Conservation (phyloP, 2,329 filamentous ascomycete species). For the Nannizziopsis barbatae region DNA sequence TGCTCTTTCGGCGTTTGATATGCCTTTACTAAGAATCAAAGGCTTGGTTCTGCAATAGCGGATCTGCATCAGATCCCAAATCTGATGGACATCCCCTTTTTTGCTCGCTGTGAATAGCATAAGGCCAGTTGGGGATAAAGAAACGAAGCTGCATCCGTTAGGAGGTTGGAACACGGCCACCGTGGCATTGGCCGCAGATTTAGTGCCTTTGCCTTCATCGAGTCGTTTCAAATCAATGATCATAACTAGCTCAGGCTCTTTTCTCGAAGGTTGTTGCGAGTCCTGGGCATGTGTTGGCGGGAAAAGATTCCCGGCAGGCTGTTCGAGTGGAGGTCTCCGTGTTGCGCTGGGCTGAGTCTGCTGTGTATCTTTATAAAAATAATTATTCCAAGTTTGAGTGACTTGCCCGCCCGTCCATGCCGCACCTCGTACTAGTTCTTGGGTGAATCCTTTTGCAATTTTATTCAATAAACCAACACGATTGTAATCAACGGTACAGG, state of each 20-base stretch:
- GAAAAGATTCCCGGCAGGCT: slow-evolving; percentile 26
- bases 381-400: slow-evolving; percentile 40
- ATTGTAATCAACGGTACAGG: slow-evolving; percentile 37
- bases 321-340: slow-evolving; percentile 22
- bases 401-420: slow-evolving; percentile 42
- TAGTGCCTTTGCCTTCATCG: slow-evolving; percentile 30
- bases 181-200: slow-evolving; percentile 27
- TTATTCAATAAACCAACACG: slow-evolving; percentile 39
- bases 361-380: slow-evolving; percentile 38
- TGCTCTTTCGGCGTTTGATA: slow-evolving; percentile 17
- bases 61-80: slow-evolving; percentile 42
- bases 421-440: slow-evolving; percentile 39
- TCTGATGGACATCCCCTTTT: slow-evolving; percentile 41
- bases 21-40: slow-evolving; percentile 24
- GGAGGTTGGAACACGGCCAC: slow-evolving; percentile 39
- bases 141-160: slow-evolving; percentile 41
- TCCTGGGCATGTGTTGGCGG: slow-evolving; percentile 39
- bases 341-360: slow-evolving; percentile 18
- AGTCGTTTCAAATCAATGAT: slow-evolving; percentile 37
- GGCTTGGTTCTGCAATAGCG: slow-evolving; percentile 32
- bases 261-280: slow-evolving; percentile 24
- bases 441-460: slow-evolving; percentile 39
- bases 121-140: slow-evolving; percentile 38
- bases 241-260: slow-evolving; percentile 37
- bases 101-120: slow-evolving; percentile 39